A percentile compares a stretch with the other conserved stretches of the same genome.
These are phyloP conservation scores for Gremmenia infestans DNA, from an alignment of 2,329 filamentous ascomycete genomes.

Conservation along the genomic window DNA sequence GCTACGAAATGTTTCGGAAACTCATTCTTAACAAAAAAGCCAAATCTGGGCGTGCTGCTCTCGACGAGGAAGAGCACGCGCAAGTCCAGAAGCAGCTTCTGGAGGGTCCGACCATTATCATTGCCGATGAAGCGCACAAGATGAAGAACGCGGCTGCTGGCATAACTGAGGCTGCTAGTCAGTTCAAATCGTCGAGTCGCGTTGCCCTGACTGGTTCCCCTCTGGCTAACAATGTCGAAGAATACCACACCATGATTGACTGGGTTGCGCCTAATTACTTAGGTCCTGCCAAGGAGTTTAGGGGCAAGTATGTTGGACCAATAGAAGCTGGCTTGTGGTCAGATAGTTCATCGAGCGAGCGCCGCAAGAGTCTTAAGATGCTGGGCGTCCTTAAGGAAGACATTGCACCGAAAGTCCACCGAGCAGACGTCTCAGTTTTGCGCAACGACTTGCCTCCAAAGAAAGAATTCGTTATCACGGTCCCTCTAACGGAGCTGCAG, in stretches of 20 bases:
- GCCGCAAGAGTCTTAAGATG: constrained; percentile 57
- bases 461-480: constrained; percentile 73
- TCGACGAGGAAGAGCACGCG: constrained; percentile 35
- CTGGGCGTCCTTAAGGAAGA: constrained; percentile 66
- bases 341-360: constrained; percentile 55
- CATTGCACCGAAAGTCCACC: constrained; percentile 72
- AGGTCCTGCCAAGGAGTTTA: constrained; percentile 64
- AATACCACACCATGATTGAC: constrained; percentile 83
- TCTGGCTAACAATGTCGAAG: constrained; percentile 74
- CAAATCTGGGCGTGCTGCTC: constrained; percentile 19
- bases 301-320: constrained; percentile 61
- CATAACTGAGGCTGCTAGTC: constrained; percentile 47
- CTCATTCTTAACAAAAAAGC: constrained; percentile 36
- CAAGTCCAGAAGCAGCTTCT: constrained; percentile 46
- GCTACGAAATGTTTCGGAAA: constrained; percentile 63
- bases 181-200: constrained; percentile 62
- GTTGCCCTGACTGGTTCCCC: constrained; percentile 87
- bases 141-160: constrained; percentile 62
- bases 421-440: constrained; percentile 65
- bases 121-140: constrained; percentile 81
- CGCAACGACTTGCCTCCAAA: constrained; percentile 66
- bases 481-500: constrained; percentile 66
- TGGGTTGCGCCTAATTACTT: constrained; percentile 81
- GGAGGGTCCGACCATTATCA: constrained; percentile 62
- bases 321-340: constrained; percentile 67